Conservation (phyloP, 768 basidiomycete species). For the Chlorophyllum brunneum region DNA sequence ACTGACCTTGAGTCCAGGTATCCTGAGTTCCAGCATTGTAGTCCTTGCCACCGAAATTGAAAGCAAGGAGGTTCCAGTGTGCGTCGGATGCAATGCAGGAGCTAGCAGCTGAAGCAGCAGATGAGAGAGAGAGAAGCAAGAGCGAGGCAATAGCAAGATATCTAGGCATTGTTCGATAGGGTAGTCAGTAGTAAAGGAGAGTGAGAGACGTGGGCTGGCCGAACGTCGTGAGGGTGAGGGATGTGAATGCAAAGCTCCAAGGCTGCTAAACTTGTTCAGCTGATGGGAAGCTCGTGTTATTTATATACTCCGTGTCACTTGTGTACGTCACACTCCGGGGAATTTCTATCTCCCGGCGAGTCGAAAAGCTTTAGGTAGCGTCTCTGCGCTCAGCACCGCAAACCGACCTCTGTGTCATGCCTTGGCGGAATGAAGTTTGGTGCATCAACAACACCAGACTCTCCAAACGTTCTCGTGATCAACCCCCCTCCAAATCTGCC, state of each 20-base stretch:
- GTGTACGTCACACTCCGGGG: neutral
- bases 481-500: no score
- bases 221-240: conserved; percentile 3
- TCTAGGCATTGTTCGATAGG: conserved; percentile 15
- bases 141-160: conserved; percentile 18
- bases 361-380: no score
- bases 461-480: no score
- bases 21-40: conserved; percentile 73
- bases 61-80: conserved; percentile 80
- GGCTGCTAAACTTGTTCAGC: no score
- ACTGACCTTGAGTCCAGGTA: conserved; percentile 59
- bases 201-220: conserved; percentile 8
- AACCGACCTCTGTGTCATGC: no score
- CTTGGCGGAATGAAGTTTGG: no score
- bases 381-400: no score
- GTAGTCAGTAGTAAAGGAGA: conserved; percentile 1
- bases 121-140: conserved; percentile 13
- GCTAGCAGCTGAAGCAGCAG: conserved; percentile 19
- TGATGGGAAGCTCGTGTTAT: neutral
- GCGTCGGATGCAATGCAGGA: conserved; percentile 79
- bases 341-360: neutral
- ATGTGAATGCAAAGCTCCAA: neutral
- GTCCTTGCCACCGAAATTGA: conserved; percentile 82
- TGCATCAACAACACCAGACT: no score
- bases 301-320: neutral